A percentile compares a stretch with the other conserved stretches of the same genome.
These are phyloP conservation scores for Fusarium dlaminii DNA, from an alignment of 2,329 filamentous ascomycete genomes.

Conservation along the genomic window DNA sequence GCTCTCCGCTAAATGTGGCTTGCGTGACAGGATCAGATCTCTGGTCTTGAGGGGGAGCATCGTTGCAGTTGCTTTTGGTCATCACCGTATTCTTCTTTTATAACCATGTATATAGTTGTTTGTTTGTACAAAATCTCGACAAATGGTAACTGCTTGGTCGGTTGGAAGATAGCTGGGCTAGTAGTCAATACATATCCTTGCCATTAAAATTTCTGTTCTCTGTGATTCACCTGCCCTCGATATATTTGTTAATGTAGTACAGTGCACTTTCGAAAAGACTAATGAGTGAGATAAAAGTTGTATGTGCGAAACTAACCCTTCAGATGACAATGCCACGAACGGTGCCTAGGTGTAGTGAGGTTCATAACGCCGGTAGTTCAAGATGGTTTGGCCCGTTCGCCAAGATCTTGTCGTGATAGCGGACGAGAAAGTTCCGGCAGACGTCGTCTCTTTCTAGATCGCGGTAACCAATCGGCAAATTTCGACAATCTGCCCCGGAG, in stretches of 20 bases:
- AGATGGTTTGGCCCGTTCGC: neutral
- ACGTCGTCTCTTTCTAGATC: neutral
- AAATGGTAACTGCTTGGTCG: neutral
- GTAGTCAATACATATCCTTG: neutral
- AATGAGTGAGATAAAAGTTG: no score
- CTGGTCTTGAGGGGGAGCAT: neutral
- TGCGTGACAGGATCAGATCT: neutral
- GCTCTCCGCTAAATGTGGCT: slow-evolving; percentile 14
- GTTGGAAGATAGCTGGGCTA: neutral
- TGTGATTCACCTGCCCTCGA: neutral
- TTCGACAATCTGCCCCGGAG: neutral
- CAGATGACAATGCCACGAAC: neutral
- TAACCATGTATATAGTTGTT: slow-evolving; percentile 8
- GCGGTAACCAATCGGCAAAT: neutral
- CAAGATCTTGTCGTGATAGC: no score
- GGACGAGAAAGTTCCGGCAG: neutral
- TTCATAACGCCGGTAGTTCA: no score
- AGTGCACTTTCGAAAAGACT: fast-evolving
- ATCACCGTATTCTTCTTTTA: slow-evolving; percentile 1
- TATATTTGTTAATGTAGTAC: neutral
- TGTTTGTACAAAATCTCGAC: neutral
- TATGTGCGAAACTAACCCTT: neutral
- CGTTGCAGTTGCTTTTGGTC: neutral
- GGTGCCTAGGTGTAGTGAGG: no score
- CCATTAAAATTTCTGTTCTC: neutral